Percentiles rank a stretch among this genome's conserved stretches.
Evolutionary conservation across 2,329 filamentous ascomycete genomes (phyloP).

Genomic region (Lachnellula subtilissima): DNA sequence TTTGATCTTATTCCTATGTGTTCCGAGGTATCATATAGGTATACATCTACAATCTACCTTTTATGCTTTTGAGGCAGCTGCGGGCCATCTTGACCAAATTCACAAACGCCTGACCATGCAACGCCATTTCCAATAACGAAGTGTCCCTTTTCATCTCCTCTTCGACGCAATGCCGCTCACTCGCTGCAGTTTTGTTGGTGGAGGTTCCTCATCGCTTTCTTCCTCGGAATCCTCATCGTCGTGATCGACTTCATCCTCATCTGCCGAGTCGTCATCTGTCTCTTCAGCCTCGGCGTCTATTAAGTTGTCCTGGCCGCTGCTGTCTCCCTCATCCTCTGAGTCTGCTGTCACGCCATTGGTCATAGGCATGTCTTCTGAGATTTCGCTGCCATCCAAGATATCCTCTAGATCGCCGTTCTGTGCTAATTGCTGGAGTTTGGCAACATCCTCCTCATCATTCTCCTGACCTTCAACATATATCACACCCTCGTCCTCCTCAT

Average conservation of each 20-base stretch:
- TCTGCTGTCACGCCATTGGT: constrained; percentile 43
- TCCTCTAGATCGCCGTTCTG: constrained; percentile 21
- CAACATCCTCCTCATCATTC: constrained; percentile 52
- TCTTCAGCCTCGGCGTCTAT: constrained; percentile 50
- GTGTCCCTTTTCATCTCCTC: constrained; percentile 19
- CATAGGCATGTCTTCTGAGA: constrained; percentile 35
- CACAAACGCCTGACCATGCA: constrained; percentile 23
- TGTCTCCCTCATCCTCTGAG: constrained; percentile 43
- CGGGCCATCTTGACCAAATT: not conserved
- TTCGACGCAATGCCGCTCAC: constrained; percentile 23
- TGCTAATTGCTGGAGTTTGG: constrained; percentile 32
- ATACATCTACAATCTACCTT: not conserved
- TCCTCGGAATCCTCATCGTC: constrained; percentile 40
- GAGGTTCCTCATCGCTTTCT: constrained; percentile 38
- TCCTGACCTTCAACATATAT: constrained; percentile 81
- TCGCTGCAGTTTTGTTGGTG: constrained; percentile 27
- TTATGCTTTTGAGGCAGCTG: not conserved
- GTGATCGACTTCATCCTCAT: constrained; percentile 43
- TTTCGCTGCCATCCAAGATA: constrained; percentile 28
- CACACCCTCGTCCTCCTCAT: constrained; percentile 52
- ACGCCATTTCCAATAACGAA: constrained; percentile 20
- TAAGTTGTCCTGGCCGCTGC: constrained; percentile 39
- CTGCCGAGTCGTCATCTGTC: constrained; percentile 30
- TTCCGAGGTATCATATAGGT: not conserved
- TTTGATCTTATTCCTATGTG: not conserved